Evolutionary conservation across 163 green algal genomes (phyloP), one percentile per base, ranked within the genome.

Genomic region (Chloromonas sp.): DNA sequence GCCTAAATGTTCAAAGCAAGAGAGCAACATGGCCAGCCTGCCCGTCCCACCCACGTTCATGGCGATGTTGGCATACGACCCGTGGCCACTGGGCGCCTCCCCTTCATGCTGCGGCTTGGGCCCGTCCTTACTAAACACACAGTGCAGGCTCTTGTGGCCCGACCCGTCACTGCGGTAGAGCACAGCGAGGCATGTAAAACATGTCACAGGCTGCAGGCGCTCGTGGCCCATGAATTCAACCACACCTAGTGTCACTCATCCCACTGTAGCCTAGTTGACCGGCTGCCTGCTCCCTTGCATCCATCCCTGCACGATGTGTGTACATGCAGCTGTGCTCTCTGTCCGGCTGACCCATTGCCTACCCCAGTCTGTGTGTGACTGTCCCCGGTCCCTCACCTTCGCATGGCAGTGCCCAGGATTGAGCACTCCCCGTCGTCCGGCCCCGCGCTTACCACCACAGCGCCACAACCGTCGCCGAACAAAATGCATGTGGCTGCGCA

Each of bases 401-500:
- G 88, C 94, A 99, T 98, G 80, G 96, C 92, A 3, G 93, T 92
- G 0, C 96, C 95, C 58, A 99, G 91, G 60, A 99, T 85, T 15
- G 78, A 87, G 88, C 92, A 89, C 1, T 60, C 60, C 0, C 61
- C 59, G n/a, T 84, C 84, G 84, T 13, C 3, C 2, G 79, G 59
- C 2, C 60, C 60, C 2, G 91, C 90, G 2, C 88, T 90, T 71
- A 99, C 15, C 36, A 99, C 86, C 66, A 98, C 92, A 1, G 97
- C 97, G 0, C 97, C 97, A 81, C 90, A 95, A 58, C 95, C 97
- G 87, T 99, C 97, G 2, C 97, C 97, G 91, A 99, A 99, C 57
- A 99, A 89, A 82, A 99, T 98, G 92, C 97, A 99, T 1, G 97
- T 99, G 3, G 88, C 92, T 94, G 87, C 61, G 83, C 2, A 58